Percentiles rank a stretch among this genome's conserved stretches.
phyloP scores from a whole-genome alignment of 1,139 yeast genomes.

The Taiozyma sp. region DNA sequence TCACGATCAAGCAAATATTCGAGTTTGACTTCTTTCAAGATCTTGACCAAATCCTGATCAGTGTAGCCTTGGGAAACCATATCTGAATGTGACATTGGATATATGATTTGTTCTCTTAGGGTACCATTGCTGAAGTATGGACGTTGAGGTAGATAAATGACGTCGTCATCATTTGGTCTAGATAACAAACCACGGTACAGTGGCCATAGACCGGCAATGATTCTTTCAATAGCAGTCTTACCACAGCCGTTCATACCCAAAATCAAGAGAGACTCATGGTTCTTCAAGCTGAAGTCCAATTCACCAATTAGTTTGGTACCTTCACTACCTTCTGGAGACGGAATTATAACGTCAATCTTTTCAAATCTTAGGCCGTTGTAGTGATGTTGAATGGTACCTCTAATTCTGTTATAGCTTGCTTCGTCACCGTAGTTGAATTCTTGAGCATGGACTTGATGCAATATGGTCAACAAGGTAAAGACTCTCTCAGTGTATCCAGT shows the following conservation, averaged over 20 bases:
- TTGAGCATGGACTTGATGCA: constrained; percentile 80
- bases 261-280: constrained; percentile 67
- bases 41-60: constrained; percentile 65
- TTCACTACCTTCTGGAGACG: constrained; percentile 54
- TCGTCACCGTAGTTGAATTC: constrained; percentile 54
- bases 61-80: constrained; percentile 70
- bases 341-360: constrained; percentile 78
- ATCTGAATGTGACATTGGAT: constrained; percentile 75
- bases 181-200: constrained; percentile 78
- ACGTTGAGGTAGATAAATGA: constrained; percentile 76
- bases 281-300: constrained; percentile 58
- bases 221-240: constrained; percentile 80
- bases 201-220: constrained; percentile 92
- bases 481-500: constrained; percentile 91
- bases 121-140: constrained; percentile 78
- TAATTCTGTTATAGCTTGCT: constrained; percentile 42
- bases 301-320: constrained; percentile 53
- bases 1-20: constrained; percentile 63
- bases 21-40: constrained; percentile 71
- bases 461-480: constrained; percentile 64
- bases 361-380: constrained; percentile 82
- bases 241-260: constrained; percentile 91
- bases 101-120: constrained; percentile 81
- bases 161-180: constrained; percentile 69
- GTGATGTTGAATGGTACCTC: constrained; percentile 78